Conservation (phyloP, 2,329 filamentous ascomycete genomes). For the Alternaria arborescens region DNA sequence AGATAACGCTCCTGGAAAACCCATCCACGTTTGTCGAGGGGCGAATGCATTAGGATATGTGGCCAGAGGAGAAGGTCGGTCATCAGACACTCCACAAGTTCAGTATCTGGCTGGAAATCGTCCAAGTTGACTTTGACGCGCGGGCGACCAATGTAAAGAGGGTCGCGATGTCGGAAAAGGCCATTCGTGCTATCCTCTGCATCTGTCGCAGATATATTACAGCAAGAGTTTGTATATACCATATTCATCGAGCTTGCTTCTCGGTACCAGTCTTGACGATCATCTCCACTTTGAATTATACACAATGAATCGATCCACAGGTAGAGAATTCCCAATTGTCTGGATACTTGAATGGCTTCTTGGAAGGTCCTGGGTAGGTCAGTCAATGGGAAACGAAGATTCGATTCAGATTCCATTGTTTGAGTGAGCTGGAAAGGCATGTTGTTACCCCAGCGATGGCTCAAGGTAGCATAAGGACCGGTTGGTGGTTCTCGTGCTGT, state of each 20-base stretch:
- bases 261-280: conserved; percentile 8
- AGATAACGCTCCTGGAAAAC: neutral
- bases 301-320: conserved; percentile 21
- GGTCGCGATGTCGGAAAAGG: conserved; percentile 9
- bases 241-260: conserved; percentile 18
- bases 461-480: conserved; percentile 15
- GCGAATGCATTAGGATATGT: neutral
- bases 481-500: neutral
- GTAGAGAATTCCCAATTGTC: conserved; percentile 21
- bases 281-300: conserved; percentile 6
- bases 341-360: conserved; percentile 25
- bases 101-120: too few relatives aligned
- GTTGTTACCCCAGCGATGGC: conserved; percentile 17
- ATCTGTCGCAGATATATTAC: conserved; percentile 17
- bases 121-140: neutral
- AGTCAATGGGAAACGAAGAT: too few relatives aligned
- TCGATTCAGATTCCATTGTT: too few relatives aligned
- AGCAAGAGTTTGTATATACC: conserved; percentile 15
- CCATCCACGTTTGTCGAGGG: neutral
- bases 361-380: too few relatives aligned
- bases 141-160: neutral
- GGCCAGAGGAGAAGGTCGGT: too few relatives aligned
- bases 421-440: conserved; percentile 6
- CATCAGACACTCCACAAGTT: neutral
- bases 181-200: conserved; percentile 8